A percentile compares a stretch with the other conserved stretches of the same genome.
phyloP scores from a whole-genome alignment of 768 basidiomycete species.

The Cystobasidium tubakii region DNA sequence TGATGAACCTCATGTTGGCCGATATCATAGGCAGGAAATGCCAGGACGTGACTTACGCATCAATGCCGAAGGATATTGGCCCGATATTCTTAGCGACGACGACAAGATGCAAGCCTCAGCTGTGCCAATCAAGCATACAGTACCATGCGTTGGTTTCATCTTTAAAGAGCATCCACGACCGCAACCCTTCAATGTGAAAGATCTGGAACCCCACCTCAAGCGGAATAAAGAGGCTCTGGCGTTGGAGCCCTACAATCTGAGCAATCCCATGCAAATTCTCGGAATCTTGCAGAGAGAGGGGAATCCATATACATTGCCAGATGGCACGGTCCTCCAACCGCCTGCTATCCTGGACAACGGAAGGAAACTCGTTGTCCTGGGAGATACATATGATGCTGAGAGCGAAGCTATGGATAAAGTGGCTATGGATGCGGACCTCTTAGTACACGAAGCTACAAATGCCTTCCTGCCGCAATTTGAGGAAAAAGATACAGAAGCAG shows the following conservation, averaged over 20 bases:
- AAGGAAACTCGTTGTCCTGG: slow-evolving; percentile 68
- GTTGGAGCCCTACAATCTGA: slow-evolving; percentile 49
- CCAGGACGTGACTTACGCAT: slow-evolving; percentile 60
- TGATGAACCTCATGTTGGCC: slow-evolving; percentile 54
- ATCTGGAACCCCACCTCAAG: slow-evolving; percentile 64
- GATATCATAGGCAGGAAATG: slow-evolving; percentile 60
- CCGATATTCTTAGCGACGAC: slow-evolving; percentile 53
- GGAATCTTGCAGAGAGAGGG: slow-evolving; percentile 66
- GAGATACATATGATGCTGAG: slow-evolving; percentile 64
- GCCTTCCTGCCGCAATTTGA: slow-evolving; percentile 60
- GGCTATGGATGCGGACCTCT: slow-evolving; percentile 61
- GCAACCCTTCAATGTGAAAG: slow-evolving; percentile 66
- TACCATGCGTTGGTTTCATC: slow-evolving; percentile 73
- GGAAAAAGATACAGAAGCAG: slow-evolving; percentile 37
- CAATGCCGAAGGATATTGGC: slow-evolving; percentile 63
- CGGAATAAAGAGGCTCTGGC: slow-evolving; percentile 44
- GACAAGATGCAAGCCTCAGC: slow-evolving; percentile 61
- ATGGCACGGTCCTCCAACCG: slow-evolving; percentile 63
- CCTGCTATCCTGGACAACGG: slow-evolving; percentile 61
- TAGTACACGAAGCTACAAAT: slow-evolving; percentile 82
- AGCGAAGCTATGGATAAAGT: slow-evolving; percentile 52
- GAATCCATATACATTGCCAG: slow-evolving; percentile 59
- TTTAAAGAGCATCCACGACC: slow-evolving; percentile 63
- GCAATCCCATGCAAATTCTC: slow-evolving; percentile 62
- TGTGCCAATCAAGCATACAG: slow-evolving; percentile 69